Evolutionary conservation across 768 basidiomycete genomes (phyloP).

Genomic region (Gymnopilus dilepis): DNA sequence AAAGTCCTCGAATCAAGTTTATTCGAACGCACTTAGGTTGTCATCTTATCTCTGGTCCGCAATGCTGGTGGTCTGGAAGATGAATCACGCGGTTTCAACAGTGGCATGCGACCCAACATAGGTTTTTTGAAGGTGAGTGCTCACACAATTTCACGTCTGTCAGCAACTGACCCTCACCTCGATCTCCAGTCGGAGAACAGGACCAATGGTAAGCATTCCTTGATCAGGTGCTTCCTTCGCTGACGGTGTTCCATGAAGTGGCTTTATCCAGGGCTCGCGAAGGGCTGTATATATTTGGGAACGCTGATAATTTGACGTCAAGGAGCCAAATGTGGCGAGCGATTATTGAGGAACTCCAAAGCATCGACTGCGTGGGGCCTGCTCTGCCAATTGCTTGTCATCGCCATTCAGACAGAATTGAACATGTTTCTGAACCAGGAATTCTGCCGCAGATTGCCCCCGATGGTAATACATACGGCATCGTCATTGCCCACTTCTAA

Average conservation of each 20-base stretch:
- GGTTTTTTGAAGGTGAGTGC: constrained; percentile 72
- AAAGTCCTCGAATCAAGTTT: not conserved
- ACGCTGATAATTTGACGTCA: constrained; percentile 56
- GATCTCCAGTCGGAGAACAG: constrained; percentile 56
- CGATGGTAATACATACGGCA: constrained; percentile 47
- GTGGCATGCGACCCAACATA: constrained; percentile 46
- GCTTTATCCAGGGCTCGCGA: constrained; percentile 77
- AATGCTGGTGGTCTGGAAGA: constrained; percentile 57
- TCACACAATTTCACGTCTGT: not conserved
- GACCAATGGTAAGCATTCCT: constrained; percentile 48
- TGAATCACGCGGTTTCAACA: constrained; percentile 31
- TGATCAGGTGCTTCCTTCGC: too few species aligned
- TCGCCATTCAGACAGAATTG: constrained; percentile 51
- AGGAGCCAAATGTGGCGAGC: constrained; percentile 61
- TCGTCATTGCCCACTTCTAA: not conserved
- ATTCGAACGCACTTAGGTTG: constrained; percentile 44
- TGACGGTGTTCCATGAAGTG: constrained; percentile 43
- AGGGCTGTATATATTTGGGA: constrained; percentile 77
- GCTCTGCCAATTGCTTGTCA: constrained; percentile 63
- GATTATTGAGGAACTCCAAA: constrained; percentile 62
- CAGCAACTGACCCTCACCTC: not conserved
- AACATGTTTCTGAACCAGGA: constrained; percentile 55
- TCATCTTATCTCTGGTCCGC: constrained; percentile 77
- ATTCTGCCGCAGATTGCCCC: constrained; percentile 56
- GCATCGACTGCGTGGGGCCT: constrained; percentile 48